Evolutionary conservation across 2,329 filamentous ascomycete species (phyloP), one percentile per base, ranked within the genome.

Genomic region (Cladosporium velox): DNA sequence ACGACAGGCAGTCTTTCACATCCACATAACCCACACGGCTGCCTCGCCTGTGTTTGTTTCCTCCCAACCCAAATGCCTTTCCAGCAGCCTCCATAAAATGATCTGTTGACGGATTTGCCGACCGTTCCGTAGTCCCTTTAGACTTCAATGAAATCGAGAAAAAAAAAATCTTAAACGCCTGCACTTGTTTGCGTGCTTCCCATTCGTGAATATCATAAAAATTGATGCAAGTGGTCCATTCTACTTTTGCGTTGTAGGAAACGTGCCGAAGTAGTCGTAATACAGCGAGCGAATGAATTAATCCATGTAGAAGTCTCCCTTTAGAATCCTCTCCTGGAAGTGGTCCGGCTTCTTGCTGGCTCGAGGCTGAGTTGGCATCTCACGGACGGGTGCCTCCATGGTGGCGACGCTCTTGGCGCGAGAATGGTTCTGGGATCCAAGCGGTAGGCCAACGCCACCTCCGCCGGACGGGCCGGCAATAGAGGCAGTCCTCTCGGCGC

Each of bases 261-360:
- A 32, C 12, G 28, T 55, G 28, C n/a, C 18, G 30, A 55, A 55
- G 52, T 55, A 32, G 26, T 55, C 52, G 52, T 55, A n/a, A 32
- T 34, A 55, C 15, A 55, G 18, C n/a, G 18, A 51, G 47, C 47
- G 49, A 30, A 47, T 47, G 18, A 55, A 57, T 67, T 66, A 97
- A 76, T 97, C 93, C 93, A 98, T 97, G 82, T 95, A 95, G 75
- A 99, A 98, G 76, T 99, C 95, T 55, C 94, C 95, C 82, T 97
- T 95, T 71, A 99, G 85, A 74, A 99, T 98, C 71, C 96, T 88
- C 85, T 99, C 95, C 79, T 97, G 93, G 82, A 97, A 95, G 69
- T 90, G 90, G 81, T 99, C 95, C 34, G 94, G 93, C 32, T 80
- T 78, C 69, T 78, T 80, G 35, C 79, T 75, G 60, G 79, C 75